A percentile compares a stretch with the other conserved stretches of the same genome.
Conservation (phyloP, 257 asterid genomes). For the Salvia miltiorrhiza region DNA sequence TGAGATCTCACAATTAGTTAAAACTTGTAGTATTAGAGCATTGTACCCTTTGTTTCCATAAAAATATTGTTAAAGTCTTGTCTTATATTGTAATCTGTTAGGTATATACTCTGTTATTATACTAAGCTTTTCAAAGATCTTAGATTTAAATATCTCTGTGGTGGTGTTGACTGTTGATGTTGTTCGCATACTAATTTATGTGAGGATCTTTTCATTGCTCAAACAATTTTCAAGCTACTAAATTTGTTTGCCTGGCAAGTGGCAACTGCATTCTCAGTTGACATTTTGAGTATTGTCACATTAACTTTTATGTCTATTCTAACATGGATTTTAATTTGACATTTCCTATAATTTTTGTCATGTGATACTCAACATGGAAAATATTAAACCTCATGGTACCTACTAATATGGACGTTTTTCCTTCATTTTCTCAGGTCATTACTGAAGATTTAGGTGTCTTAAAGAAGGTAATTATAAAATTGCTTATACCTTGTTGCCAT, state of each 20-base stretch:
- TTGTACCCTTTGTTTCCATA: not conserved
- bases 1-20: not conserved
- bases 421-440: constrained; percentile 55
- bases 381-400: not conserved
- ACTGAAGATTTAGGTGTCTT: constrained; percentile 78
- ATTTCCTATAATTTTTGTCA: not conserved
- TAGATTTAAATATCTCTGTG: not conserved
- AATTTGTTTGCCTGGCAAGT: not conserved
- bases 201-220: not conserved
- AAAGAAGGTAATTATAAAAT: constrained; percentile 65
- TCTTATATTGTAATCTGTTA: not conserved
- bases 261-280: not conserved
- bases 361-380: not conserved
- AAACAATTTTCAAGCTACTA: not conserved
- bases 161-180: constrained; percentile 8
- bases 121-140: not conserved
- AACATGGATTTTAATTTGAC: not conserved
- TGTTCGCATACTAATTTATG: not conserved
- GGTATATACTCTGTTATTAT: not conserved
- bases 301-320: not conserved
- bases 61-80: not conserved
- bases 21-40: not conserved
- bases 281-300: not conserved
- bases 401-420: constrained; percentile 1
- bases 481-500: not conserved